Conservation (phyloP, 495 filamentous ascomycete genomes). For the Xylaria curta region DNA sequence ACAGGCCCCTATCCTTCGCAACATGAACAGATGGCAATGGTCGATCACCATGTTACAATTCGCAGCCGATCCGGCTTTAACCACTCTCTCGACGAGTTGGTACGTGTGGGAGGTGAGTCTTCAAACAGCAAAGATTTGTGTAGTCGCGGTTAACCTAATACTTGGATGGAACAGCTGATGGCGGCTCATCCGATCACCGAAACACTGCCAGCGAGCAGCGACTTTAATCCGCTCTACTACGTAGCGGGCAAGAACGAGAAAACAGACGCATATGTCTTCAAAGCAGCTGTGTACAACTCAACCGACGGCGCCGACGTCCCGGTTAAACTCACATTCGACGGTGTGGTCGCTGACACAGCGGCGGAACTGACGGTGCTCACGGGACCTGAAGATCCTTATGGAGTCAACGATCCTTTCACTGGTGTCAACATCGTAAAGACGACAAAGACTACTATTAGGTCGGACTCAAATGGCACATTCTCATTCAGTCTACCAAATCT, state of each 20-base stretch:
- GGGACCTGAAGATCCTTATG: conserved; percentile 55
- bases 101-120: conserved; percentile 52
- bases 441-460: conserved; percentile 49
- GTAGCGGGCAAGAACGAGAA: conserved; percentile 53
- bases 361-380: conserved; percentile 66
- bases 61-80: conserved; percentile 55
- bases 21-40: conserved; percentile 54
- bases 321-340: conserved; percentile 62
- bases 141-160: not conserved
- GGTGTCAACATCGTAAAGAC: conserved; percentile 48
- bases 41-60: conserved; percentile 55
- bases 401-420: conserved; percentile 45
- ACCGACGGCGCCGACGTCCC: conserved; percentile 51
- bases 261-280: conserved; percentile 56
- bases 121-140: not conserved
- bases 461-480: conserved; percentile 54
- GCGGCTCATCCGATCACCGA: conserved; percentile 61
- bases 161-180: conserved; percentile 48
- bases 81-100: conserved; percentile 53
- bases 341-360: conserved; percentile 49
- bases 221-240: conserved; percentile 64
- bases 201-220: conserved; percentile 54
- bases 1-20: conserved; percentile 48
- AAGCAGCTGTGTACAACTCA: conserved; percentile 71
- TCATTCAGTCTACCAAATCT: conserved; percentile 56